phyloP scores from a whole-genome alignment of 192 early-diverging fungal species.

The Coemansia sp. region DNA sequence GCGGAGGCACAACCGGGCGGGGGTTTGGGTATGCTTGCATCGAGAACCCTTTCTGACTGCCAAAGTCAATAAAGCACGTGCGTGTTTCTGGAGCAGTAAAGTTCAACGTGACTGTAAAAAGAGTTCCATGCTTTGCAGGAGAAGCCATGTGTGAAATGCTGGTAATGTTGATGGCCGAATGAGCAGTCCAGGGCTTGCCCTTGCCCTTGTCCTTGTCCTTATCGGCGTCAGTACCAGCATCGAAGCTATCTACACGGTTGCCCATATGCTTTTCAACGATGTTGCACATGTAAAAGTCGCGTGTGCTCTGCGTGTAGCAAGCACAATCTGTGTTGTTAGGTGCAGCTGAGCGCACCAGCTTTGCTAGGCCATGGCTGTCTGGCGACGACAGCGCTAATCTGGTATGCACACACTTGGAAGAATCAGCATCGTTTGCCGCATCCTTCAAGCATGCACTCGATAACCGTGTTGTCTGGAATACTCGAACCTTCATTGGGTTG shows the following conservation, averaged over 20 bases:
- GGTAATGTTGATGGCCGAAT: conserved; percentile 38
- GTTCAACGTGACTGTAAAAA: conserved; percentile 33
- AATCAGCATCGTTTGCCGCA: background rate
- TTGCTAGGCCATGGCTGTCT: conserved; percentile 38
- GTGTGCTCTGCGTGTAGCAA: conserved; percentile 38
- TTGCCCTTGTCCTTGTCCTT: background rate
- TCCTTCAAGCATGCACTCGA: conserved; percentile 18
- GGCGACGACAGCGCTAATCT: conserved; percentile 39
- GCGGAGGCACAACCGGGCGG: conserved; percentile 29
- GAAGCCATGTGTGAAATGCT: conserved; percentile 19
- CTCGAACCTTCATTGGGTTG: conserved; percentile 38
- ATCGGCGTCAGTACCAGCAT: background rate
- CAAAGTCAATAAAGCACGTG: conserved; percentile 54
- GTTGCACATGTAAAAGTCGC: conserved; percentile 42
- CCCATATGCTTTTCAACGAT: conserved; percentile 1
- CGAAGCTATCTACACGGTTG: background rate
- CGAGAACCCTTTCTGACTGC: conserved; percentile 36
- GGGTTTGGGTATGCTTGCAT: conserved; percentile 49
- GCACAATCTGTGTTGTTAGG: conserved; percentile 5
- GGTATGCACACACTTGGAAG: conserved; percentile 15
- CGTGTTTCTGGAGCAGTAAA: conserved; percentile 47
- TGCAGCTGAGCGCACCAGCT: conserved; percentile 17
- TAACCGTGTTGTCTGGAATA: conserved; percentile 32
- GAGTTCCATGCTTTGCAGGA: conserved; percentile 17
- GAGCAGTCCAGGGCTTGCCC: conserved; percentile 19